These are phyloP conservation scores for Podospora bellae-mahoneyi DNA, from an alignment of 495 filamentous ascomycete species.

Conservation along the genomic window DNA sequence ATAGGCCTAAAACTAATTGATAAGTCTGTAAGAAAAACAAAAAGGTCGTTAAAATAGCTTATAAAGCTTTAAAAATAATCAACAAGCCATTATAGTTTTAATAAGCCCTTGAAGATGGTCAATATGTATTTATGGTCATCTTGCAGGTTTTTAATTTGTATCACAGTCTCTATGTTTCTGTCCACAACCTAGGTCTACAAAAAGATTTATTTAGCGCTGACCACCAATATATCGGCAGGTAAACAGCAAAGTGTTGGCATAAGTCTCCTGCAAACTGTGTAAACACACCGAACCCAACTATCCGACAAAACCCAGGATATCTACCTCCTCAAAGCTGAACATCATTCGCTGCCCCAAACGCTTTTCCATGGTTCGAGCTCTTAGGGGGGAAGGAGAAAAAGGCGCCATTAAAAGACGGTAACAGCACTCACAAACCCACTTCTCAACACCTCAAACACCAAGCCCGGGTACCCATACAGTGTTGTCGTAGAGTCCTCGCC, in stretches of 20 bases:
- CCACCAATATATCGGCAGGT: not conserved
- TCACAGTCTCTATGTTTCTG: no score
- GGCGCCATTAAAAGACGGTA: constrained; percentile 59
- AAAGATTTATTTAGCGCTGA: not conserved
- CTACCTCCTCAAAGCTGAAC: not conserved
- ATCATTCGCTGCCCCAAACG: not conserved
- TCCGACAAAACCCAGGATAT: not conserved
- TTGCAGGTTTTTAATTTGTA: no score
- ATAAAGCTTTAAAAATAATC: no score
- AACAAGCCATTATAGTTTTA: no score
- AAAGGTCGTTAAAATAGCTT: no score
- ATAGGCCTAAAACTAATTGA: no score
- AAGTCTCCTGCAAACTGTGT: not conserved
- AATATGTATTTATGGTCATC: no score
- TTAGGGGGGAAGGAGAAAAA: not conserved
- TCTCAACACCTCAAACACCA: constrained; percentile 93
- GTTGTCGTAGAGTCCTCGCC: constrained; percentile 76
- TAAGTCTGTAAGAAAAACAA: no score
- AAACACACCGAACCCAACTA: not conserved
- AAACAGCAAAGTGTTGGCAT: not conserved
- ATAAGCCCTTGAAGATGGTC: no score
- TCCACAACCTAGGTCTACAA: not conserved
- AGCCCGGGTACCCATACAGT: constrained; percentile 87
- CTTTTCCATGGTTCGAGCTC: not conserved
- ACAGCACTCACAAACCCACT: constrained; percentile 84